A percentile compares a stretch with the other conserved stretches of the same genome.
phyloP scores from a whole-genome alignment of 2,329 filamentous ascomycete species.

The Claviceps arundinis region DNA sequence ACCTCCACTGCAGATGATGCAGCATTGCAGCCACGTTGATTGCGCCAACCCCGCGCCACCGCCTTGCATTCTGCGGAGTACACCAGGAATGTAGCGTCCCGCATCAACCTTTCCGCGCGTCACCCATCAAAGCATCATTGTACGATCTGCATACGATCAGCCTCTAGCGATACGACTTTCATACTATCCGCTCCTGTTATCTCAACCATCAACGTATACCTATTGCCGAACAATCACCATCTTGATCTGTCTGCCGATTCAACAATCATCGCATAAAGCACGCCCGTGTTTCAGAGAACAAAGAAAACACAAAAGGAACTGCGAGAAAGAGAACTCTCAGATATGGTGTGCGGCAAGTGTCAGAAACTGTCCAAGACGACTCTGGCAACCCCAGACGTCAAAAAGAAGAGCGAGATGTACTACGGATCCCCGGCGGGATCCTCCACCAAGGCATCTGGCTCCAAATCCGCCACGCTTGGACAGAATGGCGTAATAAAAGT shows the following conservation, averaged over 20 bases:
- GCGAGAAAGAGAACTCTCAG: background rate
- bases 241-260: too few relatives aligned
- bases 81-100: background rate
- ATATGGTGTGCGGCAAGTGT: slow-evolving; percentile 53
- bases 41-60: background rate
- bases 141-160: background rate
- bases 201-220: too few relatives aligned
- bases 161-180: background rate
- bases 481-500: slow-evolving; percentile 48
- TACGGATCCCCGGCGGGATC: slow-evolving; percentile 39
- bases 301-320: background rate
- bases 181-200: background rate
- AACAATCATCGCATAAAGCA: too few relatives aligned
- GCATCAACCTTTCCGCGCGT: background rate
- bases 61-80: background rate
- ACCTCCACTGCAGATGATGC: too few relatives aligned
- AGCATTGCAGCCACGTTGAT: background rate
- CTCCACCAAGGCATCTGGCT: slow-evolving; percentile 23
- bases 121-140: background rate
- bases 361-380: slow-evolving; percentile 46
- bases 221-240: too few relatives aligned
- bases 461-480: slow-evolving; percentile 40
- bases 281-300: background rate
- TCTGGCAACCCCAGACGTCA: slow-evolving; percentile 50
- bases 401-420: slow-evolving; percentile 55